Percentiles rank a stretch among this genome's conserved stretches.
Conservation (phyloP, 139 green algal genomes). For the Coelastrella sp. region DNA sequence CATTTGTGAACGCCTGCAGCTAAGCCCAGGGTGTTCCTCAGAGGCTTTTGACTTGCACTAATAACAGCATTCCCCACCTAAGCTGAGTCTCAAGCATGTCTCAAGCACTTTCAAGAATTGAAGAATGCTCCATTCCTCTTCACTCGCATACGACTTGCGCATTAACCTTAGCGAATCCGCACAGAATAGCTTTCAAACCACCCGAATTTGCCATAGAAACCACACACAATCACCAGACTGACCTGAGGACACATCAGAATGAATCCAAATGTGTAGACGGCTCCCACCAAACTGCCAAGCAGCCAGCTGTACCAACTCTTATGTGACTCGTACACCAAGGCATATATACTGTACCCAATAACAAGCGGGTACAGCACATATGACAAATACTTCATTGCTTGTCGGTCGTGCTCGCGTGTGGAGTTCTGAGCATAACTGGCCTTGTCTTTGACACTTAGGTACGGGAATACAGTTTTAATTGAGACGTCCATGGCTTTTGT, state of each 20-base stretch:
- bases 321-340: conserved; percentile 90
- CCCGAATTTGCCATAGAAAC: too few relatives aligned
- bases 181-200: too few relatives aligned
- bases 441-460: conserved; percentile 75
- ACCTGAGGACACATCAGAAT: conserved; percentile 98
- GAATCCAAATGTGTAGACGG: conserved; percentile 99
- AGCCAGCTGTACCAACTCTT: conserved; percentile 94
- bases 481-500: conserved; percentile 96
- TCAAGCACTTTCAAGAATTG: too few relatives aligned
- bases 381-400: conserved; percentile 89
- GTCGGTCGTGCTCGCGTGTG: conserved; percentile 81
- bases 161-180: not conserved
- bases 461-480: conserved; percentile 59
- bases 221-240: not conserved
- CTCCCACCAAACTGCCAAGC: conserved; percentile 90
- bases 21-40: too few relatives aligned
- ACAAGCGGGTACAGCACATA: conserved; percentile 96
- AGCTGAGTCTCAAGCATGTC: too few relatives aligned
- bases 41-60: too few relatives aligned
- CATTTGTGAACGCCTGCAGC: not conserved
- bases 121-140: too few relatives aligned
- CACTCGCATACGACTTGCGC: too few relatives aligned
- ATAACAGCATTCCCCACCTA: too few relatives aligned
- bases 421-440: conserved; percentile 76
- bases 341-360: conserved; percentile 90